Evolutionary conservation across 768 basidiomycete species (phyloP), one percentile per base, ranked within the genome.

Genomic region (Psilocybe cyanescens): DNA sequence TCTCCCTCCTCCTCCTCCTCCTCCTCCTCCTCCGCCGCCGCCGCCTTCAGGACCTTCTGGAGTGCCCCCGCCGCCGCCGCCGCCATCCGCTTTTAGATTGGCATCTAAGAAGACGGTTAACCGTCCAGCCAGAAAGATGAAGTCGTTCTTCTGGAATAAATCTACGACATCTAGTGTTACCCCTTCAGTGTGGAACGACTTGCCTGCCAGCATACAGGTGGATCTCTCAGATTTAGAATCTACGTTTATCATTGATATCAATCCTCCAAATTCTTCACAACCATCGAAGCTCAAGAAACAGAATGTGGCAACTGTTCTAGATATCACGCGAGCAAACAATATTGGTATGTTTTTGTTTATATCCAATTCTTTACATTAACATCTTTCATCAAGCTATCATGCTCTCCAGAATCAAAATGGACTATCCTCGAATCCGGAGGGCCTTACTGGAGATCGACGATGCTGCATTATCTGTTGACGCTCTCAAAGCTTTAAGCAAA

Each of bases 91-190:
- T 8, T 77, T 76, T 61, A 73, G 70, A 58, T 69, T 71, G 31
- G 71, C 67, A 37, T 65, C 61, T 41, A 77, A 72, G 55, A 62
- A 68, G 24, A 81, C 76, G 62, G 63, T 70, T 7, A 65, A 69
- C 28, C 79, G 78, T 11, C 86, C 88, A n/a, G 67, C 72, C 2
- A 88, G 86, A 67, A 82, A 83, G 50, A 71, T 93, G 55, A 90
- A 91, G 72, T 92, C 95, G 2, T 95, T 97, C 78, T 94, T 94
- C 72, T 97, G 95, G 95, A 90, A 87, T 64, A 96, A 97, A 67
- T 63, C 95, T 4, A 75, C 81, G n/a, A 71, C 70, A 11, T 65
- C 78, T 6, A 69, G 75, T 4, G 65, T 82, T 3, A 62, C 66
- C 2, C 51, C 61, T 28, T 91, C 91, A 1, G 81, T 98, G 8